Evolutionary conservation across 495 filamentous ascomycete species (phyloP).

Genomic region (Penicillium macrosclerotiorum): DNA sequence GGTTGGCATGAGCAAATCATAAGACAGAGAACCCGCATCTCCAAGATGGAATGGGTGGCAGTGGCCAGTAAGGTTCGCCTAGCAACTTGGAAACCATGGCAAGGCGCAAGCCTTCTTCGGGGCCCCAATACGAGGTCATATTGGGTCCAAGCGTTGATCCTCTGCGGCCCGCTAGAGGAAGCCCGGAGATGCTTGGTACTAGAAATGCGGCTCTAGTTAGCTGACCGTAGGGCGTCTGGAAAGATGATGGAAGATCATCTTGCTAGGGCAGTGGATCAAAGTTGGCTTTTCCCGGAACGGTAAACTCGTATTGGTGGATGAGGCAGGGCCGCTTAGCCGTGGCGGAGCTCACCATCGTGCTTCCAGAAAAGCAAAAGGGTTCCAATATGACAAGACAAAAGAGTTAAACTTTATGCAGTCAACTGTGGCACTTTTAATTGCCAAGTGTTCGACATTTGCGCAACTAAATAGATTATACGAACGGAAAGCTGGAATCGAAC

Average conservation of each 20-base stretch:
- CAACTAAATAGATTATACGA: no score
- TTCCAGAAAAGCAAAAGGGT: not conserved
- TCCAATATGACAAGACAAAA: no score
- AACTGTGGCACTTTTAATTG: no score
- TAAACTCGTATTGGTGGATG: no score
- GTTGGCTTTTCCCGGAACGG: not conserved
- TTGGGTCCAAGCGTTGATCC: not conserved
- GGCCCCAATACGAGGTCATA: slow-evolving; percentile 11
- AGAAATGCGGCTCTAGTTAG: not conserved
- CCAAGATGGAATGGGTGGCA: not conserved
- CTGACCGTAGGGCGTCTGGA: not conserved
- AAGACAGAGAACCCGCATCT: no score
- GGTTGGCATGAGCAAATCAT: slow-evolving; percentile 1
- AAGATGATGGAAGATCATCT: not conserved
- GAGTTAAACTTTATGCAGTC: no score
- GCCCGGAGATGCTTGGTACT: slow-evolving; percentile 2
- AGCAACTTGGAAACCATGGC: not conserved
- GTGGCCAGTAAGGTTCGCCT: not conserved
- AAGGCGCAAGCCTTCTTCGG: not conserved
- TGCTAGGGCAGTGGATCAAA: not conserved
- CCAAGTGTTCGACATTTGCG: no score
- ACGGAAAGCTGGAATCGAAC: not conserved
- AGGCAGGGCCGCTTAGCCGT: not conserved
- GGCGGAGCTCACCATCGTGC: not conserved
- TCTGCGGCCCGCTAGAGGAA: not conserved